Base-by-base conservation (phyloP, 2,329 filamentous ascomycete species). In the Bretziella fagacearum region DNA sequence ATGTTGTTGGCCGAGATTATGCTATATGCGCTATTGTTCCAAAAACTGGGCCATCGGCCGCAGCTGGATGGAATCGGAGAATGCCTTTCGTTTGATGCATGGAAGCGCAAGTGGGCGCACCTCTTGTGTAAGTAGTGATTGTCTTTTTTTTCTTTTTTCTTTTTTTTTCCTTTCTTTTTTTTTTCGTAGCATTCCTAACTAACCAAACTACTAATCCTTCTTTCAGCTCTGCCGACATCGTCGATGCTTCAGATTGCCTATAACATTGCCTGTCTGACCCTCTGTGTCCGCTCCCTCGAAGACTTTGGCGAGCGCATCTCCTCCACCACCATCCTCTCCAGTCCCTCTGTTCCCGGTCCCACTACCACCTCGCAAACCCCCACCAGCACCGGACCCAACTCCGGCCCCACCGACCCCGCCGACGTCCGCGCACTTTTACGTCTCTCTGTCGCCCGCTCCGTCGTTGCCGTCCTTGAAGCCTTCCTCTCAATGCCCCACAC, bases 1-100 rank as follows among this genome's bases (percentile, higher is more conserved):
- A 63, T 65, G 60, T 54, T 65, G 1, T 57, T 62, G 6, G 62
- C 63, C 1, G 62, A 65, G 44, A 62, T 64, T 17, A 55, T 58
- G 41, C 52, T 65, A 1, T 65, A 63, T 43, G 58, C 60, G 4
- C 53, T 54, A 2, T 52, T 65, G 1, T 62, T 63, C 35, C 55
- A 62, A 26, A 62, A 63, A 47, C 49, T 64, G 7, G 51, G 56
- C 20, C 52, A 58, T 26, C 54, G 58, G 42, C 53, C 58, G 3
- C 58, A 57, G 36, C 54, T 60, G 1, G 55, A 57, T 26, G 54
- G 57, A 25, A 56, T 56, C 15, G 54, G 56, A 13, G 58, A 44
- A 23, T 50, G 48, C 29, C 27, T 50, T 22, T 43, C 48, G 5
- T 50, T 50, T 44, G 48, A 50, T 17, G 13, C 30, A 10, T 50